A percentile compares a stretch with the other conserved stretches of the same genome.
Evolutionary conservation across 257 asterid species (phyloP).

Genomic region (Capsicum rhomboideum): DNA sequence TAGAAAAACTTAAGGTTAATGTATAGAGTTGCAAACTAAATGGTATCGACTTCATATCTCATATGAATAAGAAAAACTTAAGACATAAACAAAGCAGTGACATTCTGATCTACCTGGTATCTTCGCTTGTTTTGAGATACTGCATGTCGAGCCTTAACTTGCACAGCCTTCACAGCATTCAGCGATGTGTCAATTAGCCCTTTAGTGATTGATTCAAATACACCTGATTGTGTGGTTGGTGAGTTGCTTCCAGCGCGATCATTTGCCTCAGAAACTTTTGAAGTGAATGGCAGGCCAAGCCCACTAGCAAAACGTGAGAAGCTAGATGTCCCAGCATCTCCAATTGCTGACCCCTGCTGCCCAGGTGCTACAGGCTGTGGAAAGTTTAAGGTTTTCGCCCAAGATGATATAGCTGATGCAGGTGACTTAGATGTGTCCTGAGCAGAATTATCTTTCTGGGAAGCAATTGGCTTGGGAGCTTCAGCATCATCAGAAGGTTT

Average conservation of each 20-base stretch:
- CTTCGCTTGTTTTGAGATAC: conserved; percentile 97
- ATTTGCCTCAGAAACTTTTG: conserved; percentile 35
- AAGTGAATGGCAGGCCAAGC: conserved; percentile 47
- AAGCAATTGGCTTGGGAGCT: conserved; percentile 20
- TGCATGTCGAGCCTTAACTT: conserved; percentile 86
- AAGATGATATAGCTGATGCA: conserved; percentile 47
- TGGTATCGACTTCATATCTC: neutral
- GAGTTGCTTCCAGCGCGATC: conserved; percentile 37
- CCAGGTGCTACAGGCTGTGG: conserved; percentile 34
- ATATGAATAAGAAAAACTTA: neutral
- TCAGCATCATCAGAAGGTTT: conserved; percentile 42
- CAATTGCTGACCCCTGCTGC: conserved; percentile 32
- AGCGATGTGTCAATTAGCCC: conserved; percentile 87
- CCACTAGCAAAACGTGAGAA: conserved; percentile 89
- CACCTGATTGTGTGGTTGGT: conserved; percentile 53
- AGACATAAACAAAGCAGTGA: neutral
- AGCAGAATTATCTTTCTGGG: conserved; percentile 29
- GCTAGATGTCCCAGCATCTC: conserved; percentile 39
- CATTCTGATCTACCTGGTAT: conserved; percentile 65
- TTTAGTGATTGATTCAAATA: conserved; percentile 67
- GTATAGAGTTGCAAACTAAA: neutral
- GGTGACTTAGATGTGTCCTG: conserved; percentile 41
- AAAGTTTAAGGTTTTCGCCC: conserved; percentile 58
- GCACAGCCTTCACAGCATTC: conserved; percentile 90
- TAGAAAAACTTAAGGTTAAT: neutral